Evolutionary conservation across 2,329 filamentous ascomycete genomes (phyloP).

Genomic region (Didymosphaeria variabile): DNA sequence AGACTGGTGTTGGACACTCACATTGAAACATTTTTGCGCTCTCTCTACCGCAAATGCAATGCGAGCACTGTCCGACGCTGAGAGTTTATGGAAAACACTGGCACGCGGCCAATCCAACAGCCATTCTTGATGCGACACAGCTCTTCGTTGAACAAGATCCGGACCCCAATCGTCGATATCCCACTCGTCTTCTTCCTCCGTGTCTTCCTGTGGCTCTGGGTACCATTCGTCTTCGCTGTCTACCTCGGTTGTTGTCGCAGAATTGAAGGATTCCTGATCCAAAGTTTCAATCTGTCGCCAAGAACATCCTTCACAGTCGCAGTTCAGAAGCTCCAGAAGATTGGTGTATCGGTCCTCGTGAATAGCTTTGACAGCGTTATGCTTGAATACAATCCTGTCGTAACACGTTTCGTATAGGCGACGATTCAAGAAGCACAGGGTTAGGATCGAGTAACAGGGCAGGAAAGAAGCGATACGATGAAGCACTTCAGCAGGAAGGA

Average conservation of each 20-base stretch:
- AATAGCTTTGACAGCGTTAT: neutral
- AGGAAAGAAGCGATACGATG: conserved; percentile 4
- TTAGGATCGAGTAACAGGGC: conserved; percentile 10
- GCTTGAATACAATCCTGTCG: conserved; percentile 13
- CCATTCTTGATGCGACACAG: neutral
- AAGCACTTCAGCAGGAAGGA: conserved; percentile 12
- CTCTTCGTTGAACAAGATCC: conserved; percentile 2
- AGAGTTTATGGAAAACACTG: neutral
- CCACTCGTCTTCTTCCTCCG: conserved; percentile 6
- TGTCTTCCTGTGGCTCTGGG: conserved; percentile 1
- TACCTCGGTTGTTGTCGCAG: conserved; percentile 5
- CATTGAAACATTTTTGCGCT: conserved; percentile 7
- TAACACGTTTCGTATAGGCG: conserved; percentile 6
- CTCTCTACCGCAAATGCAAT: conserved; percentile 10
- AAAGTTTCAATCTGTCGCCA: neutral
- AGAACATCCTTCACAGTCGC: neutral
- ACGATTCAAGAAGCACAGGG: conserved; percentile 2
- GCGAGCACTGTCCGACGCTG: conserved; percentile 4
- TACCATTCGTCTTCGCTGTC: conserved; percentile 14
- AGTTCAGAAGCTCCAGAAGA: conserved; percentile 3
- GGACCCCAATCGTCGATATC: conserved; percentile 13
- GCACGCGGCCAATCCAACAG: neutral
- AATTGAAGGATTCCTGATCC: neutral
- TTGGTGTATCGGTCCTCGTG: conserved; percentile 1
- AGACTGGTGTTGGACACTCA: neutral